Percentiles rank a stretch among this genome's conserved stretches.
These are phyloP conservation scores for Coprinopsis marcescibilis DNA, from an alignment of 768 basidiomycete genomes.

Conservation along the genomic window DNA sequence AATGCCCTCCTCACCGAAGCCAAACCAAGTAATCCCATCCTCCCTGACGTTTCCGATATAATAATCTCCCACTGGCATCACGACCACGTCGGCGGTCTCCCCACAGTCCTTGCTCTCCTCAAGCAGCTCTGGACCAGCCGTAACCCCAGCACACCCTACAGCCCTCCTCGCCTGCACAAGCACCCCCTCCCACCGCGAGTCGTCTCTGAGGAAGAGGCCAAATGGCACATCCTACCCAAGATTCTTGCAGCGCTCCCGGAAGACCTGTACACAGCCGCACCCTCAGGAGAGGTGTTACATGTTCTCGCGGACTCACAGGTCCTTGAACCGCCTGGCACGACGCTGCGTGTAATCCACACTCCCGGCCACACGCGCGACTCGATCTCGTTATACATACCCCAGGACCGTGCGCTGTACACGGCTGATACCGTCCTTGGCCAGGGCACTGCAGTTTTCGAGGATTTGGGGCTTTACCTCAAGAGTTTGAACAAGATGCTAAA, in stretches of 20 bases:
- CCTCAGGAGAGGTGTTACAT: conserved; percentile 44
- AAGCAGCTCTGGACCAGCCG: conserved; percentile 54
- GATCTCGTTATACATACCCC: conserved; percentile 62
- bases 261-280: conserved; percentile 40
- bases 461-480: conserved; percentile 63
- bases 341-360: conserved; percentile 68
- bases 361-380: conserved; percentile 93
- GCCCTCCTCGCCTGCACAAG: conserved; percentile 73
- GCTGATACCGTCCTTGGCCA: conserved; percentile 90
- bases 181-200: conserved; percentile 37
- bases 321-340: conserved; percentile 30
- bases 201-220: conserved; percentile 15
- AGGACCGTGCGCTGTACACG: conserved; percentile 77
- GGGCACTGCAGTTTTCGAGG: conserved; percentile 85
- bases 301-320: conserved; percentile 53
- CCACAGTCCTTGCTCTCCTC: conserved; percentile 62
- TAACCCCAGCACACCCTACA: conserved; percentile 41
- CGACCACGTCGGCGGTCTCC: conserved; percentile 81
- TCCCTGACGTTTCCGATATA: conserved; percentile 77
- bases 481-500: conserved; percentile 56
- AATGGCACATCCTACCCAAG: conserved; percentile 33
- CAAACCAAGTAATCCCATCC: conserved; percentile 26
- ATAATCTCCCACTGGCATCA: conserved; percentile 87
- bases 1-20: conserved; percentile 44
- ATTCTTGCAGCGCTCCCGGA: conserved; percentile 35